Evolutionary conservation across 2,329 filamentous ascomycete species (phyloP).

Genomic region (Didymella lethalis): DNA sequence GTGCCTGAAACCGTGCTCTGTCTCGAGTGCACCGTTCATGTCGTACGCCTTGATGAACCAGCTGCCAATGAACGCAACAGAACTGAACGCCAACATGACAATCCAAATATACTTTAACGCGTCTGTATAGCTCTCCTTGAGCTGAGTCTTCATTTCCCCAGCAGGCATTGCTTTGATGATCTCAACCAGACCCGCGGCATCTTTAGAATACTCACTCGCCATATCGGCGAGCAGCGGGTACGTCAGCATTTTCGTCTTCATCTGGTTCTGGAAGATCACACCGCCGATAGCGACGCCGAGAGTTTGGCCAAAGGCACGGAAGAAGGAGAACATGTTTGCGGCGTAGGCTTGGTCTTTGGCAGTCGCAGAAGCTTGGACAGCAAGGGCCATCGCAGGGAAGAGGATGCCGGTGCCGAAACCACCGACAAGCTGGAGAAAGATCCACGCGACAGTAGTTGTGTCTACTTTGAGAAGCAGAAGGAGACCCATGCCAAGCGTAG

Average conservation of each 20-base stretch:
- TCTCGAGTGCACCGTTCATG: slow-evolving; percentile 58
- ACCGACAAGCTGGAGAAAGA: slow-evolving; percentile 67
- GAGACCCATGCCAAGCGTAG: slow-evolving; percentile 65
- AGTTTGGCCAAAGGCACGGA: slow-evolving; percentile 69
- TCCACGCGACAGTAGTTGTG: slow-evolving; percentile 63
- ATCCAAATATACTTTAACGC: slow-evolving; percentile 64
- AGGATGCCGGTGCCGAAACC: slow-evolving; percentile 70
- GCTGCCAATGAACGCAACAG: slow-evolving; percentile 60
- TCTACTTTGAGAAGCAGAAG: slow-evolving; percentile 60
- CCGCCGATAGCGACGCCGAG: slow-evolving; percentile 72
- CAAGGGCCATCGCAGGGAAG: slow-evolving; percentile 69
- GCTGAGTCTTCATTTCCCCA: slow-evolving; percentile 55
- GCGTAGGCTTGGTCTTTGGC: slow-evolving; percentile 67
- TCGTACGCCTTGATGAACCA: slow-evolving; percentile 59
- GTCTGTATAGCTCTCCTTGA: slow-evolving; percentile 60
- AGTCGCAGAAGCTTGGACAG: slow-evolving; percentile 68
- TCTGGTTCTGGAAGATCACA: slow-evolving; percentile 71
- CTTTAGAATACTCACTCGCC: slow-evolving; percentile 61
- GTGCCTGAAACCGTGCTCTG: slow-evolving; percentile 58
- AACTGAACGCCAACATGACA: slow-evolving; percentile 63
- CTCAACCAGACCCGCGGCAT: slow-evolving; percentile 66
- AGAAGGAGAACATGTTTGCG: slow-evolving; percentile 72
- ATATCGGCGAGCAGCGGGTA: slow-evolving; percentile 59
- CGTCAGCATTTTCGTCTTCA: slow-evolving; percentile 53
- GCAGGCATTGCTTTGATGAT: slow-evolving; percentile 64